Percentiles rank a stretch among this genome's conserved stretches.
phyloP scores from a whole-genome alignment of 2,329 filamentous ascomycete genomes.

The Fusarium mexicanum region DNA sequence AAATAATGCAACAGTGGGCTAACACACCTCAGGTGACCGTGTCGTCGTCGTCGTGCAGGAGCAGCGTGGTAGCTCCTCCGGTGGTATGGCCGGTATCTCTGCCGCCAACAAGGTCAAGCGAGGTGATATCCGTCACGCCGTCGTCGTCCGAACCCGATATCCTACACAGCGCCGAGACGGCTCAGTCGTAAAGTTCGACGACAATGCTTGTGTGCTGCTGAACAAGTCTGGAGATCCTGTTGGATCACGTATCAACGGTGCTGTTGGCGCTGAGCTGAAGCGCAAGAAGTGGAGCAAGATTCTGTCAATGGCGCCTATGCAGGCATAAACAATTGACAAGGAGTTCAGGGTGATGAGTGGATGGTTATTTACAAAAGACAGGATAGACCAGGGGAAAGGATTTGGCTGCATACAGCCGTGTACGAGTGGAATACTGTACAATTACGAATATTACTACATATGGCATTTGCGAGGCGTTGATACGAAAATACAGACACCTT shows the following conservation, averaged over 20 bases:
- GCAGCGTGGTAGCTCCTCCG: constrained; percentile 81
- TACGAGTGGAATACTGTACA: constrained; percentile 47
- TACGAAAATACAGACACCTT: constrained; percentile 41
- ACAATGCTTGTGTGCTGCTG: constrained; percentile 97
- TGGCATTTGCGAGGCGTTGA: constrained; percentile 51
- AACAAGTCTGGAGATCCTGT: constrained; percentile 98
- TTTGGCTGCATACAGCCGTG: constrained; percentile 20
- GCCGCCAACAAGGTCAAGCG: constrained; percentile 92
- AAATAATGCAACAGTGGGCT: not conserved
- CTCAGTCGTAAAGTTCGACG: constrained; percentile 90
- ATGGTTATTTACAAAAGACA: constrained; percentile 29
- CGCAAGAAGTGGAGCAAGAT: constrained; percentile 99
- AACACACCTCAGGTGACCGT: constrained; percentile 77
- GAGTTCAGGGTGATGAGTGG: not conserved
- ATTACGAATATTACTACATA: constrained; percentile 44
- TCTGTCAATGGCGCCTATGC: constrained; percentile 86
- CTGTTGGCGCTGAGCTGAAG: constrained; percentile 89
- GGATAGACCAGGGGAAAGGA: constrained; percentile 1
- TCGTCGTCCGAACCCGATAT: constrained; percentile 92
- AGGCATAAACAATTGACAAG: constrained; percentile 53
- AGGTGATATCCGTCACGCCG: constrained; percentile 95
- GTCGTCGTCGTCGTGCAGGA: constrained; percentile 99
- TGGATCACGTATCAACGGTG: constrained; percentile 88
- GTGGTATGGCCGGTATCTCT: constrained; percentile 75
- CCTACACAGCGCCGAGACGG: constrained; percentile 88